Conservation (phyloP, 441 rosid species). For the Brassica hybrid region DNA sequence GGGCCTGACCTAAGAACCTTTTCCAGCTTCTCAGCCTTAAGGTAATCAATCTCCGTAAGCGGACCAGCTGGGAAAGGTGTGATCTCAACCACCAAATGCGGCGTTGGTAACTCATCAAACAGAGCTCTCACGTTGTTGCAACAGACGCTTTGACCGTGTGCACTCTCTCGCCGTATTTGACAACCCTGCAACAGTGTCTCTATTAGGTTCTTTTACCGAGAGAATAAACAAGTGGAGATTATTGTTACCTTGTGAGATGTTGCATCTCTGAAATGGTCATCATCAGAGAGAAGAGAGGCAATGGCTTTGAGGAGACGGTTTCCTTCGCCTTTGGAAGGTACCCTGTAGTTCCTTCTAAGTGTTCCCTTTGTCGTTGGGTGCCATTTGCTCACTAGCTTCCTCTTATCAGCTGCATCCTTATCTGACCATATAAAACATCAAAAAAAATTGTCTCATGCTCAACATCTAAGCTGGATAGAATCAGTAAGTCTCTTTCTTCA, state of each 20-base stretch:
- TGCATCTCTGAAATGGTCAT: constrained; percentile 89
- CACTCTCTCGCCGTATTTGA: constrained; percentile 94
- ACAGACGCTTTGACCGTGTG: constrained; percentile 96
- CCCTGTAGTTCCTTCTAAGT: constrained; percentile 84
- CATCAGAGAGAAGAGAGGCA: constrained; percentile 84
- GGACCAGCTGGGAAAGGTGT: constrained; percentile 93
- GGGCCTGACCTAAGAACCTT: constrained; percentile 84
- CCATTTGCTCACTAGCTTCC: constrained; percentile 94
- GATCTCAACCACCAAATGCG: constrained; percentile 82
- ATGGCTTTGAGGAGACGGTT: constrained; percentile 79
- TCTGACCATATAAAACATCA: constrained; percentile 42
- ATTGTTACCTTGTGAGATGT: constrained; percentile 83
- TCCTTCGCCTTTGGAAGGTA: constrained; percentile 90
- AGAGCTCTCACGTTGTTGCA: constrained; percentile 97
- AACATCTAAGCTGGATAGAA: background rate
- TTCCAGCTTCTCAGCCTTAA: constrained; percentile 93
- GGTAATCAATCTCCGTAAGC: constrained; percentile 73
- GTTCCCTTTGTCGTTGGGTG: constrained; percentile 94
- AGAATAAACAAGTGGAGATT: background rate
- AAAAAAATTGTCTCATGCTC: constrained; percentile 12
- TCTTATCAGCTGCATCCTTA: constrained; percentile 70
- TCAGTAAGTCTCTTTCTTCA: background rate
- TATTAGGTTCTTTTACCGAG: background rate
- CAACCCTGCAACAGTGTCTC: constrained; percentile 63
- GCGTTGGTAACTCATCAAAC: constrained; percentile 95